Base-by-base conservation (phyloP, 176 grass and related monocot species). In the Saccharum spontaneum region DNA sequence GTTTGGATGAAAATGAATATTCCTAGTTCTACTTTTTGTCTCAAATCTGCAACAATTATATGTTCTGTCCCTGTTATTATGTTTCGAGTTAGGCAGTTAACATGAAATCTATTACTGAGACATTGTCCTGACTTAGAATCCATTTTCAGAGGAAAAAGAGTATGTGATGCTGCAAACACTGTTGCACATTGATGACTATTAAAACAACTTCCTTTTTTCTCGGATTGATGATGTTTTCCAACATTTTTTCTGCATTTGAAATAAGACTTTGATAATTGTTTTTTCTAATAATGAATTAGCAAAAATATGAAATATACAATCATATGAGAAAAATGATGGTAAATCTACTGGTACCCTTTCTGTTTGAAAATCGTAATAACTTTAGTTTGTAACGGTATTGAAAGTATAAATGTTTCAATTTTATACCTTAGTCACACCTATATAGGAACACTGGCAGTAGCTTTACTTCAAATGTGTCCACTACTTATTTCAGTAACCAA, bases 111-210 rank as follows among this genome's bases (percentile, higher is more conserved):
- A 10, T 26, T 34, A 26, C n/a, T 17, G 60, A 84, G 60, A 50
- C 26, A 75, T 73, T 73, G 7, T 46, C 13, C 30, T 52, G 17
- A 52, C 5, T 14, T 76, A 36, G 9, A 36, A 22, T 76, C 30
- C 30, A 22, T 38, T 37, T 75, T 34, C 50, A 48, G 48, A 33
- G 6, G 4, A 70, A 67, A 60, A 67, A 46, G 48, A 14, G 22
- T 43, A 39, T 78, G 39, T 36, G 48, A 38, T 63, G 30, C 64
- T 88, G 40, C 52, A 62, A 37, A 69, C 63, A 49, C 22, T 45
- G 45, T 34, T 67, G 45, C n/a, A 49, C 22, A 46, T 69, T 63
- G 40, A 64, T 83, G 31, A 78, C 4, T 38, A 46, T 77, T 82
- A 38, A 82, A 46, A 22, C 30, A 36, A 76, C 8, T 37, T 0